phyloP scores from a whole-genome alignment of 139 green algal species.

The Micractinium conductrix region DNA sequence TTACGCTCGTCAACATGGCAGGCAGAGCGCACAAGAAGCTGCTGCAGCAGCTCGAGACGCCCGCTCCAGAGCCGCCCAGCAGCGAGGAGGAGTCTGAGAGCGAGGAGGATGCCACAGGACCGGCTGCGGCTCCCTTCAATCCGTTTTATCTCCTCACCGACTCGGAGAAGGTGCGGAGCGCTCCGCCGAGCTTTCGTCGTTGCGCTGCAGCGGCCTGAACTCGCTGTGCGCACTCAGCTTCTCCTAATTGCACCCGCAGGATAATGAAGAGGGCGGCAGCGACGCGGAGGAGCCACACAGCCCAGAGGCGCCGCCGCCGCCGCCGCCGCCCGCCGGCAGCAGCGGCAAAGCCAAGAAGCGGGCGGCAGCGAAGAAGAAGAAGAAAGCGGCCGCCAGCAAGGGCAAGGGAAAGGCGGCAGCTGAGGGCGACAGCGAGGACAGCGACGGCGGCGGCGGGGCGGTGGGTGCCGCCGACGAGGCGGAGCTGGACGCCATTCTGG shows the following conservation, averaged over 20 bases:
- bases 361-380: constrained; percentile 12
- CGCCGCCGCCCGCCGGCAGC: not conserved
- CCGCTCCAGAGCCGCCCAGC: not conserved
- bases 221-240: too few species aligned
- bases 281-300: constrained; percentile 45
- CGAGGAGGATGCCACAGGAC: not conserved
- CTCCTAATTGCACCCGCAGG: not conserved
- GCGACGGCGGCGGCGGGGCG: not conserved
- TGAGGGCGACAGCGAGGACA: not conserved
- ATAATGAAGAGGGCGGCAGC: constrained; percentile 13
- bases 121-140: constrained; percentile 57
- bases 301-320: not conserved
- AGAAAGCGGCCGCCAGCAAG: not conserved
- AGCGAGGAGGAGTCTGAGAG: not conserved
- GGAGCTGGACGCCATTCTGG: constrained; percentile 72
- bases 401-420: not conserved
- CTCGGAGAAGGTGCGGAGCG: not conserved
- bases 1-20: constrained; percentile 27
- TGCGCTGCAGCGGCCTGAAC: not conserved
- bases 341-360: constrained; percentile 1
- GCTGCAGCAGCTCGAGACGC: constrained; percentile 33
- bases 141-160: constrained; percentile 76
- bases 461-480: constrained; percentile 41
- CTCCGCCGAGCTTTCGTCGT: constrained; percentile 28
- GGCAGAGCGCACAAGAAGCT: constrained; percentile 30